Percentiles rank a stretch among this genome's conserved stretches.
Evolutionary conservation across 1,139 yeast genomes (phyloP).

Genomic region (Eremothecium coryli): DNA sequence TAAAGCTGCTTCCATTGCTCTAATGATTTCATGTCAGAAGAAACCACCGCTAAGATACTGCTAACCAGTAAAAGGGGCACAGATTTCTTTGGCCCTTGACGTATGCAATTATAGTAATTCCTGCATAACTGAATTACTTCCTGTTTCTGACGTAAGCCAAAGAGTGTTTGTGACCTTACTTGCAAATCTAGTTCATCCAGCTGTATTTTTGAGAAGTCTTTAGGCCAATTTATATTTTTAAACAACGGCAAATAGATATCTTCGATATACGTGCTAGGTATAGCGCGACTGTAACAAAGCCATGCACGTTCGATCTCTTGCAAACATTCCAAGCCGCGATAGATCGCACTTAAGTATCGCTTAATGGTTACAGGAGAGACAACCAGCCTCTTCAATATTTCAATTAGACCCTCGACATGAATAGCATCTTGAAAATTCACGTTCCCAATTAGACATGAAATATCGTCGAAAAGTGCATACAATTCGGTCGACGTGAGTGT

Average conservation of each 20-base stretch:
- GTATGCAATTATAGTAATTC: constrained; percentile 31
- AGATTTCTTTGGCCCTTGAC: constrained; percentile 41
- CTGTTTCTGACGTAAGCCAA: constrained; percentile 15
- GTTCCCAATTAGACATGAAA: constrained; percentile 27
- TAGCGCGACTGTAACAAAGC: no score
- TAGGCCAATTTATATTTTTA: constrained; percentile 17
- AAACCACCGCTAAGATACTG: constrained; percentile 31
- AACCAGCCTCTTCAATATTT: no score
- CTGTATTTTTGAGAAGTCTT: constrained; percentile 2
- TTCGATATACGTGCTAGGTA: no score
- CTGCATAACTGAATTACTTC: not conserved
- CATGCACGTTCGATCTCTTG: no score
- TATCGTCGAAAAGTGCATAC: constrained; percentile 28
- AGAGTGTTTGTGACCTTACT: constrained; percentile 20
- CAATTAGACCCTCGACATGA: no score
- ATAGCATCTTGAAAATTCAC: no score
- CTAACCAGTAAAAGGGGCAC: constrained; percentile 43
- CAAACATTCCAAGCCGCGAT: no score
- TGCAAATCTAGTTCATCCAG: constrained; percentile 8
- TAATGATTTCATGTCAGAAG: constrained; percentile 32
- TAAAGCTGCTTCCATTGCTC: constrained; percentile 51
- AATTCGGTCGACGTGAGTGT: constrained; percentile 24
- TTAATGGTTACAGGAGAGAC: no score
- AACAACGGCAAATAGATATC: constrained; percentile 31
- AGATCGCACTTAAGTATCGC: no score